These are phyloP conservation scores for Catunica adiposa DNA, from an alignment of 2,329 filamentous ascomycete genomes.

Conservation along the genomic window DNA sequence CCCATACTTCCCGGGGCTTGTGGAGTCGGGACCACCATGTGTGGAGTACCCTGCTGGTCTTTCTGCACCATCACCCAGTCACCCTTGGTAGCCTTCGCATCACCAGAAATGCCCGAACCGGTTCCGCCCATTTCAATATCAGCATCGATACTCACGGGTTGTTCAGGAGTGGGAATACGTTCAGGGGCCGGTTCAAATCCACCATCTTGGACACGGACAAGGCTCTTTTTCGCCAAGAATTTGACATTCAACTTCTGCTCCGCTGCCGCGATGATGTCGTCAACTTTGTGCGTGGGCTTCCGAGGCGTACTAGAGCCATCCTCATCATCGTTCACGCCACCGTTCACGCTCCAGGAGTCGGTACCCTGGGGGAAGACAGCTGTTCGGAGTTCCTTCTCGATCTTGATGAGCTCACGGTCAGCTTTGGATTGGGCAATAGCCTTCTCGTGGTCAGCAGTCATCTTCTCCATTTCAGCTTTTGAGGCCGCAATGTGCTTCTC, in stretches of 20 bases:
- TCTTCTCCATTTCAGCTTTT: conserved; percentile 64
- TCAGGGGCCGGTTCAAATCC: conserved; percentile 48
- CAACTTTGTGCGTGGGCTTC: conserved; percentile 39
- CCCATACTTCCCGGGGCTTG: not conserved
- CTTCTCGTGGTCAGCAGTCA: conserved; percentile 64
- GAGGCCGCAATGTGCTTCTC: conserved; percentile 54
- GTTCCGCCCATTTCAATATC: conserved; percentile 50
- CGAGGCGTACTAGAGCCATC: conserved; percentile 25
- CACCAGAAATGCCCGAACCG: conserved; percentile 17
- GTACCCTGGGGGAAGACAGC: conserved; percentile 42
- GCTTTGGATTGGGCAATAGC: conserved; percentile 59
- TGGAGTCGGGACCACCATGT: not conserved
- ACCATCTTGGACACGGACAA: conserved; percentile 61
- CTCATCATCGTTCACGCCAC: conserved; percentile 29
- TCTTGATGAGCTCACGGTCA: conserved; percentile 50
- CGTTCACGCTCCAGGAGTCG: conserved; percentile 49
- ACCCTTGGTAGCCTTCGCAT: conserved; percentile 21
- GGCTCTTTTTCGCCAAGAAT: conserved; percentile 44
- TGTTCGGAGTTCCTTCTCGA: conserved; percentile 59
- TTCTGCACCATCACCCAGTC: conserved; percentile 57
- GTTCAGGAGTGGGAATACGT: conserved; percentile 23
- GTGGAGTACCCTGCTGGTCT: conserved; percentile 15
- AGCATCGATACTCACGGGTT: conserved; percentile 38
- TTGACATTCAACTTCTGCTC: conserved; percentile 54
- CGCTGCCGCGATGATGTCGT: conserved; percentile 59